Evolutionary conservation across 2,329 filamentous ascomycete genomes (phyloP).

Genomic region (Penicillium sp.): DNA sequence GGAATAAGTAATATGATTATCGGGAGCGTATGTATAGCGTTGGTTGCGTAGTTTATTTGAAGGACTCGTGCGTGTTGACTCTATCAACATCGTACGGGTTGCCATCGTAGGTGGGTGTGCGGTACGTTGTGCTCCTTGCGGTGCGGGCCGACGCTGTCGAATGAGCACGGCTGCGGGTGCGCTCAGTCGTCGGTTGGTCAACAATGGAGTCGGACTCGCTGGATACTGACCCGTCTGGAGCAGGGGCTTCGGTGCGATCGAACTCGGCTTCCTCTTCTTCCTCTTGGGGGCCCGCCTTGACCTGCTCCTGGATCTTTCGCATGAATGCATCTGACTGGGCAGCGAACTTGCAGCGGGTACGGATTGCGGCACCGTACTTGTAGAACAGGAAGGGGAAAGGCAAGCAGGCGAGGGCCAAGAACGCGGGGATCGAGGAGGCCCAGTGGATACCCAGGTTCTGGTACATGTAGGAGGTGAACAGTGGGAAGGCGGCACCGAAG

Average conservation of each 20-base stretch:
- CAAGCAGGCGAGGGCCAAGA: conserved; percentile 25
- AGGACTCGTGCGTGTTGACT: conserved; percentile 43
- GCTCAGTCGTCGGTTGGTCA: conserved; percentile 20
- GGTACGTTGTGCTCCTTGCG: conserved; percentile 21
- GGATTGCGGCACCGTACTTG: conserved; percentile 25
- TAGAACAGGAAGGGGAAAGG: conserved; percentile 30
- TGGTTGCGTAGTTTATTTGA: conserved; percentile 20
- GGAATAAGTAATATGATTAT: conserved; percentile 18
- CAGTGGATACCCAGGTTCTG: conserved; percentile 27
- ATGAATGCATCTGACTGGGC: conserved; percentile 37
- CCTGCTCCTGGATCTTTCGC: conserved; percentile 34
- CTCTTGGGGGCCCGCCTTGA: conserved; percentile 8
- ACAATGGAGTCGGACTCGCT: conserved; percentile 26
- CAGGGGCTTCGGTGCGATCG: conserved; percentile 37
- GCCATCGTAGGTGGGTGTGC: conserved; percentile 39
- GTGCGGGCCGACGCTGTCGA: conserved; percentile 28
- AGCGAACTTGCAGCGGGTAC: conserved; percentile 25
- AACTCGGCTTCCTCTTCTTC: conserved; percentile 23
- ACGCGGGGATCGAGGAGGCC: conserved; percentile 26
- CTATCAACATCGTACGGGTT: conserved; percentile 47
- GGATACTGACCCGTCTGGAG: conserved; percentile 21
- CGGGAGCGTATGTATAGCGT: neutral
- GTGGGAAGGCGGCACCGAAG: conserved; percentile 28
- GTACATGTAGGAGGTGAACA: conserved; percentile 30
- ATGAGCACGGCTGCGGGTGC: conserved; percentile 26